phyloP scores from a whole-genome alignment of 495 filamentous ascomycete genomes.

The Neurospora terricola region DNA sequence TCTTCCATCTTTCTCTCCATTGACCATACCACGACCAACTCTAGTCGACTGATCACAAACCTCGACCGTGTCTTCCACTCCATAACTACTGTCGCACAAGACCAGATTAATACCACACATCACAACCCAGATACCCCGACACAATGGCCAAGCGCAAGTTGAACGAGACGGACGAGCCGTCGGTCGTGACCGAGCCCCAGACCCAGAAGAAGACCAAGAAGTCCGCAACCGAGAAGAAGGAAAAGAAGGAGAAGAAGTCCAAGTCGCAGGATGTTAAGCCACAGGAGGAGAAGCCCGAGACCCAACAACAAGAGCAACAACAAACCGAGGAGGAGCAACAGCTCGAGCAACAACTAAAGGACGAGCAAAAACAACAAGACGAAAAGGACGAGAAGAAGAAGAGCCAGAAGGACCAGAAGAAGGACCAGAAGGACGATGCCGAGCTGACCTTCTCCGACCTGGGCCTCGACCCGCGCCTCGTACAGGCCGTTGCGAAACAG shows the following conservation, averaged over 20 bases:
- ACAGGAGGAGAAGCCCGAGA: neutral
- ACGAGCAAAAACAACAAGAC: neutral
- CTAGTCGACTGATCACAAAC: neutral
- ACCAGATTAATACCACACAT: neutral
- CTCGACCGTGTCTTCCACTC: neutral
- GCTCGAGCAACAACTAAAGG: slow-evolving; percentile 7
- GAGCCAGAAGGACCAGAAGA: slow-evolving; percentile 4
- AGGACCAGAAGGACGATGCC: slow-evolving; percentile 1
- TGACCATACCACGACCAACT: neutral
- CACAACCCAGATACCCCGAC: neutral
- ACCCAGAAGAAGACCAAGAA: slow-evolving; percentile 2
- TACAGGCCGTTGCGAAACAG: slow-evolving; percentile 77
- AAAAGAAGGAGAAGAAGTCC: slow-evolving; percentile 1
- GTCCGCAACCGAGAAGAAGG: slow-evolving; percentile 4
- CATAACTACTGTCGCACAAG: neutral
- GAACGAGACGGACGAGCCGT: slow-evolving; percentile 39
- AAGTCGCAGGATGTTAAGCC: slow-evolving; percentile 1
- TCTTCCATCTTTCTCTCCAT: neutral
- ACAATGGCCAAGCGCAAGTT: slow-evolving; percentile 46
- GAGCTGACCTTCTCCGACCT: slow-evolving; percentile 44
- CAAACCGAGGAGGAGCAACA: slow-evolving; percentile 6
- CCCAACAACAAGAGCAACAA: neutral
- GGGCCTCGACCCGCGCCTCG: slow-evolving; percentile 70
- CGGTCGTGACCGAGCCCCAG: slow-evolving; percentile 9
- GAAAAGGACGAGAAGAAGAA: slow-evolving; percentile 5